Conservation (phyloP, 192 early-diverging fungal genomes). For the Coemansia sp. region DNA sequence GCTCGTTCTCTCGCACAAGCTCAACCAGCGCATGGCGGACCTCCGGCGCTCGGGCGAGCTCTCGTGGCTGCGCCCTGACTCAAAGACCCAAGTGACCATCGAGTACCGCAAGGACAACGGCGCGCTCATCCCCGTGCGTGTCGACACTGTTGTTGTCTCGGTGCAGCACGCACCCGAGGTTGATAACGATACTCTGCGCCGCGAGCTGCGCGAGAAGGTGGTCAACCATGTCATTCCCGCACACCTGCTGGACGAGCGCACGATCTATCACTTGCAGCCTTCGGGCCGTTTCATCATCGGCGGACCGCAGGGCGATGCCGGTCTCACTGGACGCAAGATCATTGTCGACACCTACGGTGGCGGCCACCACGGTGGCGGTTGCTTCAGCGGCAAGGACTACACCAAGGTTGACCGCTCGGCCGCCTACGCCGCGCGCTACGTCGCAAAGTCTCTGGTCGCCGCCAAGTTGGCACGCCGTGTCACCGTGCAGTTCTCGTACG, state of each 20-base stretch:
- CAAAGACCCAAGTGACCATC: slow-evolving; percentile 99
- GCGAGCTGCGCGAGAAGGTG: slow-evolving; percentile 88
- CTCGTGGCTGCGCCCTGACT: slow-evolving; percentile 95
- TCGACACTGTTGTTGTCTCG: slow-evolving; percentile 97
- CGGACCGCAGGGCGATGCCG: slow-evolving; percentile 99
- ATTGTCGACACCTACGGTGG: slow-evolving; percentile 86
- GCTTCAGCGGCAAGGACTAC: slow-evolving; percentile 99
- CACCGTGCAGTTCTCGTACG: slow-evolving; percentile 97
- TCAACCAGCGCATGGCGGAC: slow-evolving; percentile 95
- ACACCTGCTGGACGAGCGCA: slow-evolving; percentile 81
- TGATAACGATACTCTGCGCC: slow-evolving; percentile 78
- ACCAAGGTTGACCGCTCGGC: slow-evolving; percentile 99
- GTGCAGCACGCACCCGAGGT: slow-evolving; percentile 94
- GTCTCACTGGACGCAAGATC: slow-evolving; percentile 97
- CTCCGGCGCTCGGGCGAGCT: slow-evolving; percentile 88
- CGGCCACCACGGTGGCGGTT: slow-evolving; percentile 97
- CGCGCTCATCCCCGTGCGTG: slow-evolving; percentile 91
- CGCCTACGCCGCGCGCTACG: slow-evolving; percentile 96
- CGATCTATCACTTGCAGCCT: slow-evolving; percentile 96
- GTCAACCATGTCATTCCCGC: slow-evolving; percentile 91
- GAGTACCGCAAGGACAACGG: slow-evolving; percentile 96
- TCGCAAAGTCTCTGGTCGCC: slow-evolving; percentile 95
- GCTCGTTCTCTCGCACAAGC: slow-evolving; percentile 92
- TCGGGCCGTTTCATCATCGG: slow-evolving; percentile 99
- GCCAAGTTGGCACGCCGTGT: slow-evolving; percentile 91